Evolutionary conservation across 1,284 basidiomycete species (phyloP).

Genomic region (Cystobasidiaceae sp.): DNA sequence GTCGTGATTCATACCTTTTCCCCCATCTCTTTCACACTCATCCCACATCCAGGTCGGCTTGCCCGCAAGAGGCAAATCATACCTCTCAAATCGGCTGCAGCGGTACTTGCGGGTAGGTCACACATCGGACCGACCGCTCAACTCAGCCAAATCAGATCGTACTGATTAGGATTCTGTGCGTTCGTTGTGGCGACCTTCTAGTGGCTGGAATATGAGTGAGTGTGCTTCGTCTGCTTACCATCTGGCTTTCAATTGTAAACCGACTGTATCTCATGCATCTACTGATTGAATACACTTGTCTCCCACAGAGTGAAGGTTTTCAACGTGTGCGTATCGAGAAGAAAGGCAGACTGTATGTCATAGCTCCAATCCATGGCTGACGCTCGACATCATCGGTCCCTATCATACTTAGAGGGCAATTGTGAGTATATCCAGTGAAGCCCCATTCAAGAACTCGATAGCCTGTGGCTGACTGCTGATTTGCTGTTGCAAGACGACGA

Average conservation of each 20-base stretch:
- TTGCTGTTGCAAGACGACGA: slow-evolving; percentile 52
- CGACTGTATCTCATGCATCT: no score
- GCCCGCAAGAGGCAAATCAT: slow-evolving; percentile 73
- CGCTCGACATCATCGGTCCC: slow-evolving; percentile 51
- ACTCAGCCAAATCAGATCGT: background rate
- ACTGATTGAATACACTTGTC: no score
- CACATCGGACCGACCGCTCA: background rate
- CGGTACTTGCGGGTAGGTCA: slow-evolving; percentile 64
- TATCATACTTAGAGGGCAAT: background rate
- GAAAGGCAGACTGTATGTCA: background rate
- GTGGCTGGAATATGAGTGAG: slow-evolving; percentile 93
- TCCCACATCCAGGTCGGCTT: slow-evolving; percentile 55
- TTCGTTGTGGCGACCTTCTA: slow-evolving; percentile 45
- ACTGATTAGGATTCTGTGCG: slow-evolving; percentile 24
- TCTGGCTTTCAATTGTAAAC: no score
- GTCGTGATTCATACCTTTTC: background rate
- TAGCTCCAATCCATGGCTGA: slow-evolving; percentile 97
- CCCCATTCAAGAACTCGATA: slow-evolving; percentile 33
- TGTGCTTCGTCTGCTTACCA: background rate
- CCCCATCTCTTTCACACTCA: background rate
- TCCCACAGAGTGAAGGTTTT: slow-evolving; percentile 70
- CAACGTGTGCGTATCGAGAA: background rate
- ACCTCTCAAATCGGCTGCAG: slow-evolving; percentile 72
- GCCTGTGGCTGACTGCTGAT: background rate
- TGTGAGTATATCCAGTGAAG: slow-evolving; percentile 64